Conservation (phyloP, 495 filamentous ascomycete species). For the Aspergillus hancockii region DNA sequence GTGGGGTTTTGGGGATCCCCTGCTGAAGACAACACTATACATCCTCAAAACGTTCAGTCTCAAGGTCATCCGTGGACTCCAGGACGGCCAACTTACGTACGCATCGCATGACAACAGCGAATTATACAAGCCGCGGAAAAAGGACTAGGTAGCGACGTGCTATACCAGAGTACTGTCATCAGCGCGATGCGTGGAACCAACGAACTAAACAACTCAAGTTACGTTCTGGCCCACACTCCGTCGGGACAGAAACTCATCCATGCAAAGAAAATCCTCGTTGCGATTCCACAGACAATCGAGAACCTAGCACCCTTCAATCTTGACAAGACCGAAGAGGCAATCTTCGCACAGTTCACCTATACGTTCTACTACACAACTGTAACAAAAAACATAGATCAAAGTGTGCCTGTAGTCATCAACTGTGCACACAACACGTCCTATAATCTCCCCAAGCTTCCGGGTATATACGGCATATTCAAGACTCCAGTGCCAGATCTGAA, state of each 20-base stretch:
- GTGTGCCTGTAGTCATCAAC: conserved; percentile 27
- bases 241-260: conserved; percentile 24
- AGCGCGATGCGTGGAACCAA: neutral
- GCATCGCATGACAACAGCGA: conserved; percentile 2
- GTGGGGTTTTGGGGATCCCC: conserved; percentile 28
- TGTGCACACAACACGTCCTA: conserved; percentile 26
- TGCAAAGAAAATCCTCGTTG: conserved; percentile 42
- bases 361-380: conserved; percentile 41
- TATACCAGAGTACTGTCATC: neutral
- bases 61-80: neutral
- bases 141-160: neutral
- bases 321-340: conserved; percentile 22
- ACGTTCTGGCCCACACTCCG: neutral
- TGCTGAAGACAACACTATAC: conserved; percentile 20
- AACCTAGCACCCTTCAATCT: conserved; percentile 38
- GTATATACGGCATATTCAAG: conserved; percentile 21
- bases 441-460: conserved; percentile 28
- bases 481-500: conserved; percentile 14
- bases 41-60: conserved; percentile 15
- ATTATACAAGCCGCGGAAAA: neutral
- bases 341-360: conserved; percentile 39
- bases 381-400: conserved; percentile 34
- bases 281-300: conserved; percentile 27
- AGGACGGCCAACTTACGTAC: neutral
- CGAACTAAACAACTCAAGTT: neutral